Conservation (phyloP, 148 eudicot genomes). For the Cornus suecica region DNA sequence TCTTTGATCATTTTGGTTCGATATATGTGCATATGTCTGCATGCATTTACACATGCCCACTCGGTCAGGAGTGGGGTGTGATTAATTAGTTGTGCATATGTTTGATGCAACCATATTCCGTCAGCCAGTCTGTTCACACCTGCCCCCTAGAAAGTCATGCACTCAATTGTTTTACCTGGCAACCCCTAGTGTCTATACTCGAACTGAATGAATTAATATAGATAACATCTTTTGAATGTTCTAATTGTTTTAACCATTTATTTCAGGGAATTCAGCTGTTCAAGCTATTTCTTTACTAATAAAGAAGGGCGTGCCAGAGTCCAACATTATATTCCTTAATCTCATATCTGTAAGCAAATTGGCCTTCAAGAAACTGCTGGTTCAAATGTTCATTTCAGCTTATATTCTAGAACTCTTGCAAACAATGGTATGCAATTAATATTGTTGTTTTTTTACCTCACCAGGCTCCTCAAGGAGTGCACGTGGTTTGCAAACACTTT, state of each 20-base stretch:
- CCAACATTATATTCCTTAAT: conserved; percentile 89
- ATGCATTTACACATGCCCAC: not conserved
- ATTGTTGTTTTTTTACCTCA: not conserved
- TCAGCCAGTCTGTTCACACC: no score
- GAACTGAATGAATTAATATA: no score
- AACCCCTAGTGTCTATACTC: no score
- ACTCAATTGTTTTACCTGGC: no score
- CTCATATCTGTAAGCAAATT: conserved; percentile 80
- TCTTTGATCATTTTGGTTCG: conserved; percentile 2
- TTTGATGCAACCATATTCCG: no score
- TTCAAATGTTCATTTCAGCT: not conserved
- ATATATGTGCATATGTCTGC: not conserved
- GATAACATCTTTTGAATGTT: conserved; percentile 4
- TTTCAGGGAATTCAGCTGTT: conserved; percentile 89
- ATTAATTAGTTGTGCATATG: no score
- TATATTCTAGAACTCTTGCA: not conserved
- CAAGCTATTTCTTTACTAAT: conserved; percentile 86
- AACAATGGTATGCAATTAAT: not conserved
- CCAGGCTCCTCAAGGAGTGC: conserved; percentile 99
- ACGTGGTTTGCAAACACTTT: conserved; percentile 76
- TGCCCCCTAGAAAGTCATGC: no score
- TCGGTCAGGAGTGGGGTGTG: not conserved
- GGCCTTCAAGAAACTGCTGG: not conserved
- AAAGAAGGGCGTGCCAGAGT: conserved; percentile 88
- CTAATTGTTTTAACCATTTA: conserved; percentile 10